phyloP scores from a whole-genome alignment of 257 asterid species.

The Solanum piurae region DNA sequence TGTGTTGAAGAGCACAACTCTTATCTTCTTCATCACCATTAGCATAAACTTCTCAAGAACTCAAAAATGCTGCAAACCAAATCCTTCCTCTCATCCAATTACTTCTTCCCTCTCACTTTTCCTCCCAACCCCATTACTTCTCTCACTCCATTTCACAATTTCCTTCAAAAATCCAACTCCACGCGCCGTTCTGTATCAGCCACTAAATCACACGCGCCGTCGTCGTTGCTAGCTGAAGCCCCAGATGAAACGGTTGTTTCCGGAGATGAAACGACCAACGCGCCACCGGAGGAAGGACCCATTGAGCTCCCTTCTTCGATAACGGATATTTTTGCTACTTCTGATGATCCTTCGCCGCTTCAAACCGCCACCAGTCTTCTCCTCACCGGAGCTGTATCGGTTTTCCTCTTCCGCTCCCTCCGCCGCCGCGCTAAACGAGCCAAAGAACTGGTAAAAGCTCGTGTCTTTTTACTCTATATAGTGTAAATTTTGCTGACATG shows the following conservation, averaged over 20 bases:
- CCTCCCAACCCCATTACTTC: background rate
- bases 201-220: constrained; percentile 7
- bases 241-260: background rate
- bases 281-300: constrained; percentile 44
- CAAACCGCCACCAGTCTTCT: constrained; percentile 81
- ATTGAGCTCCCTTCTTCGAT: constrained; percentile 48
- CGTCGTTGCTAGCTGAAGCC: constrained; percentile 14
- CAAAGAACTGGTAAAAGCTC: constrained; percentile 41
- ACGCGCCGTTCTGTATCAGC: constrained; percentile 4
- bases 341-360: constrained; percentile 50
- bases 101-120: background rate
- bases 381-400: constrained; percentile 76
- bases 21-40: background rate
- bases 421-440: constrained; percentile 88
- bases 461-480: background rate
- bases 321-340: constrained; percentile 30
- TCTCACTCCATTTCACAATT: background rate
- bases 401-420: constrained; percentile 77
- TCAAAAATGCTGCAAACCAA: constrained; percentile 12
- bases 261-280: background rate
- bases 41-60: background rate
- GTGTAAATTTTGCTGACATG: background rate
- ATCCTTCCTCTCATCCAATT: constrained; percentile 10
- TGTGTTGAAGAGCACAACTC: background rate
- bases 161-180: background rate